phyloP scores from a whole-genome alignment of 2,329 filamentous ascomycete species.

The Passalora sequoiae region DNA sequence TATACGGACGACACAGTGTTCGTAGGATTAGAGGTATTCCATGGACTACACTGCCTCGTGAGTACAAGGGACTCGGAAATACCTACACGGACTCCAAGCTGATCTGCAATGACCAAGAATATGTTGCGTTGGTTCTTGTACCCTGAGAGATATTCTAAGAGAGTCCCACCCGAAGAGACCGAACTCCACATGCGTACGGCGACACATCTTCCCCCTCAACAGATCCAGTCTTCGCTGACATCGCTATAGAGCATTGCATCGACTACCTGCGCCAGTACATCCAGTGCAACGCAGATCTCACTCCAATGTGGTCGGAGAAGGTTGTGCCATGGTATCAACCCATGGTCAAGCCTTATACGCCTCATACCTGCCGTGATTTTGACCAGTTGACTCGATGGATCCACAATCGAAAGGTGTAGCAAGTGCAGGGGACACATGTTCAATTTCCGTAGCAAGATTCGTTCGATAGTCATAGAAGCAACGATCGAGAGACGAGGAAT shows the following conservation, averaged over 20 bases:
- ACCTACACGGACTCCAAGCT: not conserved
- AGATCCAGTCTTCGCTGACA: not conserved
- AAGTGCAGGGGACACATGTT: too few species aligned
- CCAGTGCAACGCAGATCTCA: not conserved
- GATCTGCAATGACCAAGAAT: not conserved
- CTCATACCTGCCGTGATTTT: not conserved
- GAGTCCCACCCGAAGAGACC: not conserved
- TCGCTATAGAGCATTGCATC: not conserved
- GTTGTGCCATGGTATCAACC: not conserved
- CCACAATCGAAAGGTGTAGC: too few species aligned
- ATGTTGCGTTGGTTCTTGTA: too few species aligned
- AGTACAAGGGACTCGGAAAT: too few species aligned
- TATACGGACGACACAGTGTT: not conserved
- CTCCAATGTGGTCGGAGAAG: not conserved
- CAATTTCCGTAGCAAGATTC: too few species aligned
- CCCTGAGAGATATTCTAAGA: not conserved
- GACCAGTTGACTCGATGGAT: not conserved
- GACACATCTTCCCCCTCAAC: not conserved
- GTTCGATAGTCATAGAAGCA: too few species aligned
- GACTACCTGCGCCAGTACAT: conserved; percentile 7
- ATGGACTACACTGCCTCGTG: not conserved
- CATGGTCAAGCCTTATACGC: not conserved
- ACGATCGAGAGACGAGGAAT: too few species aligned
- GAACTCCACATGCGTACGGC: not conserved
- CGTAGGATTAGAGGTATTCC: not conserved